Evolutionary conservation across 805 yeast species (phyloP).

Genomic region (Wickerhamiella cacticola): DNA sequence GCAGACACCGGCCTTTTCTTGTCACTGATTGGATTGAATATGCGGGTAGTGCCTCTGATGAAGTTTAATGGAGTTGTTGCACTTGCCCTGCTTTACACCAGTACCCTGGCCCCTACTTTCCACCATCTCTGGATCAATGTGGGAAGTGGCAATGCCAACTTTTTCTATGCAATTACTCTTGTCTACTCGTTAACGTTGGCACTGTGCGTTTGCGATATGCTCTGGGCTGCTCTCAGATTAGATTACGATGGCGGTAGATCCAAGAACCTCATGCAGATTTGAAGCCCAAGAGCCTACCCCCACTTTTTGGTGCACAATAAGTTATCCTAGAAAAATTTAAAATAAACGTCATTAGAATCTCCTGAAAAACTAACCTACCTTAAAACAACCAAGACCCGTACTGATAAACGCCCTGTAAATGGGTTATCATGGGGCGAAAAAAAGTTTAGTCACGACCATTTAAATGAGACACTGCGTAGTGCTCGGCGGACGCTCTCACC

Average conservation of each 20-base stretch:
- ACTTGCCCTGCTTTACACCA: slow-evolving; percentile 42
- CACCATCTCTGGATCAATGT: slow-evolving; percentile 88
- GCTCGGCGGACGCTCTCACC: slow-evolving; percentile 85
- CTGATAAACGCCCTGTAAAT: no score
- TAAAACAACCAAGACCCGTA: no score
- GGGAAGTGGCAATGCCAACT: slow-evolving; percentile 92
- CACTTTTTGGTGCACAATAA: no score
- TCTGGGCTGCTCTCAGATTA: slow-evolving; percentile 63
- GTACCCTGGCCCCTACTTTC: slow-evolving; percentile 68
- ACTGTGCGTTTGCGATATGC: slow-evolving; percentile 56
- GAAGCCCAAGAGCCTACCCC: neutral
- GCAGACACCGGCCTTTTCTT: slow-evolving; percentile 58
- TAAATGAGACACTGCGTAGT: slow-evolving; percentile 76
- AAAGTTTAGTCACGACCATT: neutral
- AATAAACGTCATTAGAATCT: neutral
- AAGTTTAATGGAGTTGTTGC: slow-evolving; percentile 39
- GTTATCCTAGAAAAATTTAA: no score
- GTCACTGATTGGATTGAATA: slow-evolving; percentile 38
- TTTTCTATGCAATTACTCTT: slow-evolving; percentile 86
- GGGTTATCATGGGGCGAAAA: neutral
- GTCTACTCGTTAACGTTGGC: slow-evolving; percentile 63
- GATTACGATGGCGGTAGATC: slow-evolving; percentile 44
- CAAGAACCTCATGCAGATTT: slow-evolving; percentile 18
- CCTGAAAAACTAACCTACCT: no score
- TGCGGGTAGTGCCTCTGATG: slow-evolving; percentile 33